Evolutionary conservation across 2,329 filamentous ascomycete species (phyloP).

Genomic region (Paraphaeosphaeria minitans): DNA sequence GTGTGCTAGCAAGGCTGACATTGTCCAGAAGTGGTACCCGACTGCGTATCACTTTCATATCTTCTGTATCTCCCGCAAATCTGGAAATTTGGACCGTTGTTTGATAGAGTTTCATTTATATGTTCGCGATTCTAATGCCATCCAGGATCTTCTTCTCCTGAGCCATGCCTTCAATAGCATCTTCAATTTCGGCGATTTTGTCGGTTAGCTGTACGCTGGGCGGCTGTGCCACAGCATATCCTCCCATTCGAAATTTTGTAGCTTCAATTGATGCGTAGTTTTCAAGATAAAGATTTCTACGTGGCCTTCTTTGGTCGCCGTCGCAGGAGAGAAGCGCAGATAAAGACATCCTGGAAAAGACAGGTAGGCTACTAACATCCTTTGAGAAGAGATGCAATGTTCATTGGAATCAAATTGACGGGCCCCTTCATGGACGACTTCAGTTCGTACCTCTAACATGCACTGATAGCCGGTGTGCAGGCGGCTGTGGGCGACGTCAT

Average conservation of each 20-base stretch:
- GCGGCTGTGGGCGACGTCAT: conserved; percentile 14
- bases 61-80: not conserved
- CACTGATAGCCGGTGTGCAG: conserved; percentile 6
- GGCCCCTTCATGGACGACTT: conserved; percentile 17
- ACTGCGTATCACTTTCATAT: not conserved
- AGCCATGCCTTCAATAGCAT: conserved; percentile 13
- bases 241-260: too few species aligned
- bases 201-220: conserved; percentile 10
- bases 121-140: conserved; percentile 6
- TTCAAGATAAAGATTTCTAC: not conserved
- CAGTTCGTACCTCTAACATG: conserved; percentile 17
- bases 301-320: not conserved
- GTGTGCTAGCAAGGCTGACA: not conserved
- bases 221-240: conserved; percentile 7
- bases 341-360: not conserved
- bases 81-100: not conserved
- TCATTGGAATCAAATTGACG: not conserved
- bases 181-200: conserved; percentile 14
- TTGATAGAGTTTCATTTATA: conserved; percentile 5
- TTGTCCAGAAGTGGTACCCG: not conserved
- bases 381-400: too few species aligned
- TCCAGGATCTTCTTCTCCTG: conserved; percentile 14
- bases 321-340: not conserved
- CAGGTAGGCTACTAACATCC: not conserved
- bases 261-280: too few species aligned